phyloP scores from a whole-genome alignment of 2,329 filamentous ascomycete genomes.

The Cordyceps militaris region DNA sequence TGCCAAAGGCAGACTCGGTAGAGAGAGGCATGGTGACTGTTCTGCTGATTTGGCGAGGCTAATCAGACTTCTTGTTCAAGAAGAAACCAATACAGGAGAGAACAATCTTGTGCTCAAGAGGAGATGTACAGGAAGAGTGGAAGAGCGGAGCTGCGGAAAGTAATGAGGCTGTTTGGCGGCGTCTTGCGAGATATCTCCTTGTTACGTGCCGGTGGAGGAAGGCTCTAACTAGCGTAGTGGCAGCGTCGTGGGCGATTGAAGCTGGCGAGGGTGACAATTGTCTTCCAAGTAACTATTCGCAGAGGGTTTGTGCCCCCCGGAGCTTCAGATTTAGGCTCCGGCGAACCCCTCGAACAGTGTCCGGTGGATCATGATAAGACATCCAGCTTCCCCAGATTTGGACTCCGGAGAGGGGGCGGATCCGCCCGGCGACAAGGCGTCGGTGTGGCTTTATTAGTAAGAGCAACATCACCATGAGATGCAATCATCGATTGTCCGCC shows the following conservation, averaged over 20 bases:
- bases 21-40: neutral
- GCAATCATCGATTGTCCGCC: no score
- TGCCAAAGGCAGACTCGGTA: neutral
- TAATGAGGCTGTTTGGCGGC: no score
- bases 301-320: neutral
- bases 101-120: neutral
- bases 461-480: neutral
- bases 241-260: no score
- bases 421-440: neutral
- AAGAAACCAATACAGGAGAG: neutral
- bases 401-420: neutral
- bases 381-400: neutral
- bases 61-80: neutral
- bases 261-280: neutral
- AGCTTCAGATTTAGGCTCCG: neutral
- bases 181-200: no score
- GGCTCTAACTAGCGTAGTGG: no score
- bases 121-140: no score
- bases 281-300: no score
- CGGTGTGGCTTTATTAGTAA: neutral
- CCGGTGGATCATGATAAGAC: neutral
- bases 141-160: no score
- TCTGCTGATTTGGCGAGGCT: neutral
- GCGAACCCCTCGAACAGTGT: neutral
- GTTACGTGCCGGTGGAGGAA: no score